A percentile compares a stretch with the other conserved stretches of the same genome.
phyloP scores from a whole-genome alignment of 768 basidiomycete genomes.

The Boletus patriciae region DNA sequence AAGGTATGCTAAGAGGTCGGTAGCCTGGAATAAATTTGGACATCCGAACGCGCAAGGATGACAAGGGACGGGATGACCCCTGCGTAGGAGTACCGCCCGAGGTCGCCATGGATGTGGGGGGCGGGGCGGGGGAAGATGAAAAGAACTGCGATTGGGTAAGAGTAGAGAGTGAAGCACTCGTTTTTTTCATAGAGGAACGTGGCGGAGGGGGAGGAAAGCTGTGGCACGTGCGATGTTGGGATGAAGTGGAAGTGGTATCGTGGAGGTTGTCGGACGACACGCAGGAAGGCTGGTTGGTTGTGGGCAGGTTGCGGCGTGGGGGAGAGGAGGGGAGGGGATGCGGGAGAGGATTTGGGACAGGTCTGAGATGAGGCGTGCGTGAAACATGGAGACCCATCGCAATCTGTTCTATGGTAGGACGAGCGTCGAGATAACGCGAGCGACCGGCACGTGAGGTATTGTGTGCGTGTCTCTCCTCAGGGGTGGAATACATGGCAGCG shows the following conservation, averaged over 20 bases:
- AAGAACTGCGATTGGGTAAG: constrained; percentile 20
- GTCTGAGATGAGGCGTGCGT: constrained; percentile 68
- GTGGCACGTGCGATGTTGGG: constrained; percentile 22
- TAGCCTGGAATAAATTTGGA: constrained; percentile 50
- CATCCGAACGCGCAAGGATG: constrained; percentile 50
- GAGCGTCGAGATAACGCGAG: constrained; percentile 43
- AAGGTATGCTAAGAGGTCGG: constrained; percentile 37
- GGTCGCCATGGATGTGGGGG: constrained; percentile 39
- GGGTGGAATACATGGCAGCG: constrained; percentile 43
- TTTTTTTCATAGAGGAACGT: constrained; percentile 67
- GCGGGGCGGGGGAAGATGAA: constrained; percentile 15
- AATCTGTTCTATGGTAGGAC: constrained; percentile 73
- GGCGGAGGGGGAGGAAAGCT: constrained; percentile 55
- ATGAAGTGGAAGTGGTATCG: constrained; percentile 23
- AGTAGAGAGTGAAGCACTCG: constrained; percentile 29
- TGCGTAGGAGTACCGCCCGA: constrained; percentile 31
- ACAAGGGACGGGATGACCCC: constrained; percentile 29
- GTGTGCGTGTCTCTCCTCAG: constrained; percentile 38
- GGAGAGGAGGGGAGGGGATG: constrained; percentile 19
- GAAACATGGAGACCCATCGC: constrained; percentile 80
- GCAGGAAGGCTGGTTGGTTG: constrained; percentile 28
- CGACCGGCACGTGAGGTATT: constrained; percentile 36
- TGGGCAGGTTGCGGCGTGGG: constrained; percentile 19
- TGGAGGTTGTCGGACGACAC: constrained; percentile 23
- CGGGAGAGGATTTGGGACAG: constrained; percentile 26